Base-by-base conservation (phyloP, 202 grass and related monocot genomes). In the Setaria italica region DNA sequence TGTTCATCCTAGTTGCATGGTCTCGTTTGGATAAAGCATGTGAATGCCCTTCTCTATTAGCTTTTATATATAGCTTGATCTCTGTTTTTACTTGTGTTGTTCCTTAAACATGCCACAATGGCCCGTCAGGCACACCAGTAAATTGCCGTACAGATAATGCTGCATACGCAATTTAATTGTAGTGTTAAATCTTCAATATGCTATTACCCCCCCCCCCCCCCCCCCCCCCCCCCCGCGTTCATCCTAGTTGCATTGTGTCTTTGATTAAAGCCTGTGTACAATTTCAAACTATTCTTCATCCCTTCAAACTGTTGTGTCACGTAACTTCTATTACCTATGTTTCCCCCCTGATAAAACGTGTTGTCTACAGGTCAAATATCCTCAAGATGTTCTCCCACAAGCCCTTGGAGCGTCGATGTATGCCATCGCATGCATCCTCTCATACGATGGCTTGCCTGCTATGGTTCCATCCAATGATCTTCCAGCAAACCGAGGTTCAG, bases 401-500 rank as follows among this genome's bases (percentile, higher is more conserved):
- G 77, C 67, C 53, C 92, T 99, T 80, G 88, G 91, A 49, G 91
- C 96, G 48, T 92, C 96, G 3, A 90, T 94, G 87, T 90, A 94
- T 74, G 85, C 93, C 48, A 92, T 96, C 21, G 82, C 91, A 25
- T 94, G 88, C 53, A 91, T 92, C 74, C 88, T 99, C 21, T 90
- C 96, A 70, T 96, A 90, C 51, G 93, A 99, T 82, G 88, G 91
- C 54, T 77, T 99, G 81, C 91, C 88, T 80, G 58, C 73, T 71
- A 78, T 89, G 56, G 47, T 90, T 57, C 64, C 78, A 81, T 37
- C 88, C 45, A 84, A 86, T 39, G 85, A 86, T 29, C 33, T 57
- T 7, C 11, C 64, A 21, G 41, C 73, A 14, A 58, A 21, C 7
- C 57, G 9, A 74, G 56, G 67, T 82, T 82, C 58, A 63, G 75